Base-by-base conservation (phyloP, 2,329 filamentous ascomycete species). In the Emergomyces africanus region DNA sequence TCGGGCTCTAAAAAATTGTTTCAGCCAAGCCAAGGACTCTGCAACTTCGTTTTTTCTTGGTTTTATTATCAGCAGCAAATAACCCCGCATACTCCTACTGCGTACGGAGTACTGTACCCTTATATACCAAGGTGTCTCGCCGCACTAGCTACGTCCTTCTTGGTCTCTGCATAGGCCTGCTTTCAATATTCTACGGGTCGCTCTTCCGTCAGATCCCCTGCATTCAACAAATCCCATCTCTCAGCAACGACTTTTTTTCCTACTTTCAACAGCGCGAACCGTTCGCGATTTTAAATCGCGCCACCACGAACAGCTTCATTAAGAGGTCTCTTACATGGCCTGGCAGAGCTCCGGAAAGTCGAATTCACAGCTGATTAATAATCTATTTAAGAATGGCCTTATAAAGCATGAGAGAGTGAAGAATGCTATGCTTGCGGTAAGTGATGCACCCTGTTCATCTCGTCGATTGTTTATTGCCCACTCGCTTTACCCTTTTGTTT, bases 341-440 rank as follows among this genome's bases (percentile, higher is more conserved):
- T 99, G 94, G 94, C 83, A 84, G 65, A 90, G 88, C 72, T 88
- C 86, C 6, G 92, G 90, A 61, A 75, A 75, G 4, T 83, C 84
- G 33, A 96, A 97, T 71, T 74, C 75, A 46, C 84, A 85, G 59
- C 80, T 99, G 54, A 79, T 97, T 62, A 81, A 86, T 65, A 96
- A 96, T 70, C 79, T 99, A 60, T 85, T 78, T 70, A 78, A 75
- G 46, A 83, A 88, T 66, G 81, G 81, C 2, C 78, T 97, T 57
- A 90, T 97, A 64, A 85, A 79, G n/a, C 81, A 84, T 62, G 74
- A 81, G 3, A 76, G 80, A 28, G 88, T 95, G 39, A 88, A 86
- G 67, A 78, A 83, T n/a, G 91, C 92, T 59, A 95, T 97, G 79
- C 75, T 88, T 51, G 81, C 81, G 64, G 88, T 89, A 75, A 61